A percentile compares a stretch with the other conserved stretches of the same genome.
phyloP scores from a whole-genome alignment of 139 green algal species.

The Volvox africanus region DNA sequence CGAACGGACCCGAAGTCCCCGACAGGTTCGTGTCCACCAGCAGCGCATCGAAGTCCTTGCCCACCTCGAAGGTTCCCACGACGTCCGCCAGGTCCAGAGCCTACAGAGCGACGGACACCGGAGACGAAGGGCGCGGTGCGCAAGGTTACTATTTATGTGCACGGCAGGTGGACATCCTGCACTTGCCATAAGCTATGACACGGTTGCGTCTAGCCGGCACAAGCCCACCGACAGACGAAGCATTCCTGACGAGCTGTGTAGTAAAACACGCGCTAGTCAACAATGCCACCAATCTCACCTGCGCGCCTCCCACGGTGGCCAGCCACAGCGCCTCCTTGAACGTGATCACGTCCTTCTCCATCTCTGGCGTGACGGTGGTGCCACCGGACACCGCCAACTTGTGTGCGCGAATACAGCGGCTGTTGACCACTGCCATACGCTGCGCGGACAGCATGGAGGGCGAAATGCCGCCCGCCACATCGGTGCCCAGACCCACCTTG shows the following conservation, averaged over 20 bases:
- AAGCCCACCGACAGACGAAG: too few relatives aligned
- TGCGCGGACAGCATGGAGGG: conserved; percentile 79
- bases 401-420: conserved; percentile 62
- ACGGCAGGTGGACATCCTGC: too few relatives aligned
- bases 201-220: too few relatives aligned
- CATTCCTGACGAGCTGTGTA: too few relatives aligned
- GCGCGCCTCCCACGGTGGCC: conserved; percentile 74
- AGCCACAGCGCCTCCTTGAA: conserved; percentile 77
- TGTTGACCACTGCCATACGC: conserved; percentile 74
- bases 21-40: conserved; percentile 63
- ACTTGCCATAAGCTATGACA: too few relatives aligned
- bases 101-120: not conserved
- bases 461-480: conserved; percentile 75
- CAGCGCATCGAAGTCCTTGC: conserved; percentile 80
- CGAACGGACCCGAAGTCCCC: conserved; percentile 55
- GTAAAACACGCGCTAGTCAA: too few relatives aligned
- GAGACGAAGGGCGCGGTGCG: not conserved
- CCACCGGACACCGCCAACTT: conserved; percentile 55
- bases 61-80: conserved; percentile 70
- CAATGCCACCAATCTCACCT: conserved; percentile 26
- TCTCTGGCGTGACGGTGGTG: conserved; percentile 60
- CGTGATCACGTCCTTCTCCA: conserved; percentile 58
- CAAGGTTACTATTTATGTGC: too few relatives aligned
- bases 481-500: conserved; percentile 78
- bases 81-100: conserved; percentile 40